phyloP scores from a whole-genome alignment of 805 yeast species.

The Yamadazyma philogaea region DNA sequence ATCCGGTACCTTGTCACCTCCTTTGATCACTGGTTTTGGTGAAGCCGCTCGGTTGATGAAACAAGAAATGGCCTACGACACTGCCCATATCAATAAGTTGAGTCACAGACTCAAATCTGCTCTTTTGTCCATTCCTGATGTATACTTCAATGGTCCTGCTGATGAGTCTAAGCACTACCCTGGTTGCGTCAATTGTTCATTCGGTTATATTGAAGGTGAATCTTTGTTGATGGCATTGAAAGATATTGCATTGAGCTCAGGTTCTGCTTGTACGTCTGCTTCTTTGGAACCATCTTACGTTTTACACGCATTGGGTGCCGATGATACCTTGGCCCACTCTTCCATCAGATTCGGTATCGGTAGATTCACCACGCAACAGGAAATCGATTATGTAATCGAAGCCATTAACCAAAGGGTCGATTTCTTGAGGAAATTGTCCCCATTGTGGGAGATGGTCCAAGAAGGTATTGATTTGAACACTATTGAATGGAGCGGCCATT shows the following conservation, averaged over 20 bases:
- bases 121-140: constrained; percentile 78
- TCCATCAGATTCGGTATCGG: constrained; percentile 97
- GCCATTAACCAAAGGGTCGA: constrained; percentile 88
- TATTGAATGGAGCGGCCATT: constrained; percentile 98
- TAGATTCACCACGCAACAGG: constrained; percentile 94
- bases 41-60: constrained; percentile 89
- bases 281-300: constrained; percentile 97
- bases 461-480: constrained; percentile 93
- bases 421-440: constrained; percentile 87
- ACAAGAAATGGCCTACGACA: constrained; percentile 72
- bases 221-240: constrained; percentile 95
- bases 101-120: constrained; percentile 72
- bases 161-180: constrained; percentile 54
- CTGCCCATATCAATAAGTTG: constrained; percentile 62
- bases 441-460: constrained; percentile 99
- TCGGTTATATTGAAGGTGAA: constrained; percentile 98
- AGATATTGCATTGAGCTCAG: constrained; percentile 93
- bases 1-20: constrained; percentile 97
- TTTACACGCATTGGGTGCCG: constrained; percentile 94
- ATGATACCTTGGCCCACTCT: constrained; percentile 98
- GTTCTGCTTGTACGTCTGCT: constrained; percentile 98
- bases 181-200: constrained; percentile 95
- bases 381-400: constrained; percentile 86
- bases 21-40: constrained; percentile 92
- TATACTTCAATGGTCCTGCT: constrained; percentile 83